Conservation (phyloP, 495 filamentous ascomycete species). For the Penicillium desertorum region DNA sequence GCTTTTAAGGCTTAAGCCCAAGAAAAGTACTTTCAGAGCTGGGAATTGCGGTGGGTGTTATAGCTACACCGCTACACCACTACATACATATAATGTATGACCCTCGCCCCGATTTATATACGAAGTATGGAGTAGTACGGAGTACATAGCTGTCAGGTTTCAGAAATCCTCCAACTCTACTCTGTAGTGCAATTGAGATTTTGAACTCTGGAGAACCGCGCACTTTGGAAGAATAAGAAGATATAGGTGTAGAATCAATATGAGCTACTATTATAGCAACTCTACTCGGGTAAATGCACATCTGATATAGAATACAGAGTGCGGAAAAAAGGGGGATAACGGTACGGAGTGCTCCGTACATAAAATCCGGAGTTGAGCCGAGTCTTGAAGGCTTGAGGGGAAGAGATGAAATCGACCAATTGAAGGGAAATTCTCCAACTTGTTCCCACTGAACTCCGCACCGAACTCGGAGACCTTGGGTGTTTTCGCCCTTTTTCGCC, state of each 20-base stretch:
- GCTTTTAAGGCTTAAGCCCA: background rate
- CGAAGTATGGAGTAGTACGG: too few species aligned
- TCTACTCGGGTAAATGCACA: too few species aligned
- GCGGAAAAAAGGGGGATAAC: background rate
- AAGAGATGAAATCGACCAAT: background rate
- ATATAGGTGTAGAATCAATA: background rate
- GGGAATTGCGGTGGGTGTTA: background rate
- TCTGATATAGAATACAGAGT: background rate
- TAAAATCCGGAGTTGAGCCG: constrained; percentile 3
- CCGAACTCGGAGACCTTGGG: constrained; percentile 20
- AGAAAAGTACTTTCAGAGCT: background rate
- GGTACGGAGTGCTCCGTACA: background rate
- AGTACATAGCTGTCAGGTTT: background rate
- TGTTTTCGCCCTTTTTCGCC: background rate
- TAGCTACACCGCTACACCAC: constrained; percentile 3
- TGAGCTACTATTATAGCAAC: too few species aligned
- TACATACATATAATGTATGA: background rate
- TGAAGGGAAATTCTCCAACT: background rate
- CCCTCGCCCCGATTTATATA: background rate
- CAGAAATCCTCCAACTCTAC: background rate
- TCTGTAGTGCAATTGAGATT: constrained; percentile 7
- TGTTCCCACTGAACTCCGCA: constrained; percentile 22
- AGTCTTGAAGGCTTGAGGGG: constrained; percentile 3
- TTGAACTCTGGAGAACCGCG: background rate
- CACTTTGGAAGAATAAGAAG: constrained; percentile 1